Base-by-base conservation (phyloP, 805 yeast species). In the Nakazawaea pomicola region DNA sequence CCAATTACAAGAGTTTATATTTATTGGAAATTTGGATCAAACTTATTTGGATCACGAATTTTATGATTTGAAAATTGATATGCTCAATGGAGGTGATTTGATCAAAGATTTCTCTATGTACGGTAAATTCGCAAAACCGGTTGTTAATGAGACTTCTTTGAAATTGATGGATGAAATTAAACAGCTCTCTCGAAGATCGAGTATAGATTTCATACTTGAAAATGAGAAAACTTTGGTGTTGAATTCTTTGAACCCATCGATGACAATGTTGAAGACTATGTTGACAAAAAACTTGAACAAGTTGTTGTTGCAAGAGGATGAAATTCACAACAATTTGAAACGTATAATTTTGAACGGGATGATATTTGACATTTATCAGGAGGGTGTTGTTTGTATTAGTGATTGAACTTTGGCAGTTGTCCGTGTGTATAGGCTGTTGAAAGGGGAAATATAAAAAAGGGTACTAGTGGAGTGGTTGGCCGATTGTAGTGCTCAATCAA, bases 61-160 rank as follows among this genome's bases (percentile, higher is more conserved):
- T 16, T 29, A 16, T n/a, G 20, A 29, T 23, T 16, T 33, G 30
- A 40, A 40, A 29, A 5, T 34, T 4, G 19, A 40, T 16, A 34
- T 40, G 35, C 24, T 34, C 15, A n/a, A 34, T 11, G 39, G 19
- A 3, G 43, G 31, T 12, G 4, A 11, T 4, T 3, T 40, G 15
- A 29, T 40, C 11, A 40, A 40, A 24, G 43, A 40, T 29, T 34
- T 29, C 17, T 16, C 43, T 3, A 29, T 33, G 35, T 40, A 40
- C 17, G 43, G 39, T 18, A 34, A 40, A 16, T 40, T 34, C 20
- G 12, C 20, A 5, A 29, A 16, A 15, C 10, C 28, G 14, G 16
- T n/a, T 19, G 11, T 12, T 5, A 21, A 15, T 23, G 28, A 21
- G 11, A n/a, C n/a, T n/a, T n/a, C n/a, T n/a, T n/a, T n/a, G n/a